Evolutionary conservation across 805 yeast species (phyloP).

Genomic region (Pichia californica): DNA sequence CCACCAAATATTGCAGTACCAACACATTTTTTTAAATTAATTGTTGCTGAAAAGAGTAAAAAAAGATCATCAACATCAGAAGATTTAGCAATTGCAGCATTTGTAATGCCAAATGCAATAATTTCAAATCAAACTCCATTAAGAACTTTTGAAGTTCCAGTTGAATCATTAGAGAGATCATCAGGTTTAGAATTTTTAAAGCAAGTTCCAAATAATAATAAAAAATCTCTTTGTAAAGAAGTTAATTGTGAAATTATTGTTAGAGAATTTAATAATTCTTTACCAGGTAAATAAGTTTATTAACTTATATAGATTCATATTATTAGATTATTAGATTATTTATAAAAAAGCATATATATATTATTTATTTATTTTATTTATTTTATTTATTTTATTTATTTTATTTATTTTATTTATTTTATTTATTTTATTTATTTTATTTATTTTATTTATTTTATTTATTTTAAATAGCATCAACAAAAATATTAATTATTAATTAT

Average conservation of each 20-base stretch:
- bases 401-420: no score
- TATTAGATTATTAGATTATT: background rate
- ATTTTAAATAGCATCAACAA: no score
- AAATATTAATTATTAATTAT: no score
- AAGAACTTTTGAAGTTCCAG: constrained; percentile 74
- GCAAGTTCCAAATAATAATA: constrained; percentile 50
- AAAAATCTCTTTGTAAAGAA: constrained; percentile 69
- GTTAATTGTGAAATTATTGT: constrained; percentile 74
- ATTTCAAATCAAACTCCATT: constrained; percentile 70
- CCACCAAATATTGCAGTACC: constrained; percentile 98
- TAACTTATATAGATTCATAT: background rate
- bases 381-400: no score
- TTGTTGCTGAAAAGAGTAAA: constrained; percentile 68
- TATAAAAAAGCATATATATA: background rate
- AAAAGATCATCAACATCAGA: constrained; percentile 31
- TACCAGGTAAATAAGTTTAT: constrained; percentile 18
- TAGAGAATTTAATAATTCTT: constrained; percentile 61
- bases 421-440: background rate
- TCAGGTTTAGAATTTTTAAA: constrained; percentile 79
- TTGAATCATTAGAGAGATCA: constrained; percentile 82
- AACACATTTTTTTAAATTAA: constrained; percentile 88
- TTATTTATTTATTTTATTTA: no score
- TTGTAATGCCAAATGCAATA: constrained; percentile 84
- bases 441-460: background rate
- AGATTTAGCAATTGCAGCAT: constrained; percentile 75